A percentile compares a stretch with the other conserved stretches of the same genome.
Conservation (phyloP, 768 basidiomycete species). For the Amanita fuliginea region DNA sequence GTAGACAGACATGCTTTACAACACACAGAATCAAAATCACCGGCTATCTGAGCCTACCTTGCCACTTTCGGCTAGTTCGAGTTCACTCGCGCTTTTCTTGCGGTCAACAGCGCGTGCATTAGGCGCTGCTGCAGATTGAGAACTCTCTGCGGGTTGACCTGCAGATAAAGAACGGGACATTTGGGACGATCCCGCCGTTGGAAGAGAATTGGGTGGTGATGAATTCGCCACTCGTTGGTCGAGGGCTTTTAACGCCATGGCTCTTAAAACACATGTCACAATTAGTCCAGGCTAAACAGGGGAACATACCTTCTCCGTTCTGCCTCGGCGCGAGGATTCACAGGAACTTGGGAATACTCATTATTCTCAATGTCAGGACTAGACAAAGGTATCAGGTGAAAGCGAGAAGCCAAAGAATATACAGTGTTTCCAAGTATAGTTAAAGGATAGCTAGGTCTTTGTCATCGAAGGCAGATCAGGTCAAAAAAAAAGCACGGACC, state of each 20-base stretch:
- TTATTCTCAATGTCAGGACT: slow-evolving; percentile 62
- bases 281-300: not conserved
- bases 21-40: slow-evolving; percentile 10
- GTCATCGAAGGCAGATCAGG: not conserved
- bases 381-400: slow-evolving; percentile 63
- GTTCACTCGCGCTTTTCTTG: slow-evolving; percentile 27
- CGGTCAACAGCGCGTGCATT: slow-evolving; percentile 11
- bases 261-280: slow-evolving; percentile 35
- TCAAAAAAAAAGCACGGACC: slow-evolving; percentile 44
- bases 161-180: slow-evolving; percentile 22
- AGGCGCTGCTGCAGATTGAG: slow-evolving; percentile 13
- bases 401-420: slow-evolving; percentile 50
- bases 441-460: slow-evolving; percentile 54
- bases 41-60: slow-evolving; percentile 21
- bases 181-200: slow-evolving; percentile 20
- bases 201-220: slow-evolving; percentile 26
- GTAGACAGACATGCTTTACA: not conserved
- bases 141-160: slow-evolving; percentile 16
- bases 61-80: slow-evolving; percentile 20
- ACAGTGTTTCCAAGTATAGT: slow-evolving; percentile 56
- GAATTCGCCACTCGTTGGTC: slow-evolving; percentile 83
- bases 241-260: slow-evolving; percentile 92
- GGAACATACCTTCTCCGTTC: slow-evolving; percentile 76
- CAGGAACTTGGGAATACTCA: slow-evolving; percentile 65
- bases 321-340: slow-evolving; percentile 89